Percentiles rank a stretch among this genome's conserved stretches.
Conservation (phyloP, 352 stramenopile genomes). For the Phytopythium kandeliae region DNA sequence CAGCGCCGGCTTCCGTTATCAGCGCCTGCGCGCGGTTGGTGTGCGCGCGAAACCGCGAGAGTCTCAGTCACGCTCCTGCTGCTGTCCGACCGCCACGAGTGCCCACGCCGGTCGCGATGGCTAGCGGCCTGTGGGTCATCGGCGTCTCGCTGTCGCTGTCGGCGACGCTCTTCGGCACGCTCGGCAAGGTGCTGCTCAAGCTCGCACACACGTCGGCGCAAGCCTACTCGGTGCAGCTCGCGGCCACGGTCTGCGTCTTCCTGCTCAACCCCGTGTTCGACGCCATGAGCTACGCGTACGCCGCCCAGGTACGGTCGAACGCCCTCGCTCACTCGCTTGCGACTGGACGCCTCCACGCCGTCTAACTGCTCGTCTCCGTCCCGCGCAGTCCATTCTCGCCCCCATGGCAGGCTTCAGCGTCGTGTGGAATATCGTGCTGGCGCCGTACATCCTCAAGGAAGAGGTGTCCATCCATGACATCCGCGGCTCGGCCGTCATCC, state of each 20-base stretch:
- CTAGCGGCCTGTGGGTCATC: slow-evolving; percentile 55
- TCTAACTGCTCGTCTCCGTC: no score
- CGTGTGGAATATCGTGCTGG: slow-evolving; percentile 85
- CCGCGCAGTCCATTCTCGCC: slow-evolving; percentile 68
- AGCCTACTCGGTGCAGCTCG: slow-evolving; percentile 49
- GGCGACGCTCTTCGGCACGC: slow-evolving; percentile 78
- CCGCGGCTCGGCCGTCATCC: slow-evolving; percentile 65
- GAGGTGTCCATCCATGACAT: slow-evolving; percentile 70
- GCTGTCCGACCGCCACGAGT: background rate
- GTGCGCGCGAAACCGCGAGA: background rate
- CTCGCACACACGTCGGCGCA: slow-evolving; percentile 66
- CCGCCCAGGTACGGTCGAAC: slow-evolving; percentile 60
- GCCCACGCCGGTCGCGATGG: slow-evolving; percentile 12
- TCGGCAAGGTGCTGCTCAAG: slow-evolving; percentile 86
- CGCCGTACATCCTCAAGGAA: slow-evolving; percentile 77
- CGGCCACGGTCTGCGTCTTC: slow-evolving; percentile 74
- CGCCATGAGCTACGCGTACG: slow-evolving; percentile 83
- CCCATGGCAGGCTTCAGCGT: slow-evolving; percentile 86
- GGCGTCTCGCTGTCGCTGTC: slow-evolving; percentile 74
- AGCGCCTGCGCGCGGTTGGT: no score
- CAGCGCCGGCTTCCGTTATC: background rate
- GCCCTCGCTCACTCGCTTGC: background rate
- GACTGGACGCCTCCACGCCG: no score
- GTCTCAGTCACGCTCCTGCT: slow-evolving; percentile 1
- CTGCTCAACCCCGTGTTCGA: slow-evolving; percentile 83